Conservation (phyloP, 805 yeast genomes). For the Candida golubevii region DNA sequence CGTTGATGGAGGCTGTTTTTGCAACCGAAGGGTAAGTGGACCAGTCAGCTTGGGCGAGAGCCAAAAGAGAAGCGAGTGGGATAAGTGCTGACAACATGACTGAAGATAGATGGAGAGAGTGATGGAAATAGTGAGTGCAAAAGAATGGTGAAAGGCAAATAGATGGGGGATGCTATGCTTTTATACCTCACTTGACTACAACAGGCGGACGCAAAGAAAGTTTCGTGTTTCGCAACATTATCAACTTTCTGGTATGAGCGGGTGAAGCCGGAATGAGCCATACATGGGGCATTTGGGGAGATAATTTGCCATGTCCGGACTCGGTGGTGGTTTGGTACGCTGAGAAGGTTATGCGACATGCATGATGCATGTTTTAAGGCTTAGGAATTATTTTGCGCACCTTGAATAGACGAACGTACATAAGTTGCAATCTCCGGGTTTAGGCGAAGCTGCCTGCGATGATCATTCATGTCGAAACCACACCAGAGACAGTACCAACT, state of each 20-base stretch:
- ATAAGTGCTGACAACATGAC: conserved; percentile 14
- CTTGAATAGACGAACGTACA: too few species aligned
- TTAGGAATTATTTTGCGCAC: too few species aligned
- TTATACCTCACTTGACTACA: background rate
- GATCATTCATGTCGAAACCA: too few species aligned
- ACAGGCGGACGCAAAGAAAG: too few species aligned
- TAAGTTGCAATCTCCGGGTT: too few species aligned
- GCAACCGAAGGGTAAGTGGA: conserved; percentile 34
- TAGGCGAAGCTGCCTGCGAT: too few species aligned
- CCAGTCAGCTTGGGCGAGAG: conserved; percentile 19
- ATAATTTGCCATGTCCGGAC: background rate
- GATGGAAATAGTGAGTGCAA: background rate
- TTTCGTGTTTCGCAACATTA: too few species aligned
- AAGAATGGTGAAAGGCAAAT: background rate
- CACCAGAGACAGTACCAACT: too few species aligned
- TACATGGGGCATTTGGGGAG: too few species aligned
- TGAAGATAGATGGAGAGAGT: background rate
- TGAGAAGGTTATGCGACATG: conserved; percentile 2
- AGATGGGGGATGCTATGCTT: too few species aligned
- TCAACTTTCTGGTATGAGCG: too few species aligned
- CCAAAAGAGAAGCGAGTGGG: conserved; percentile 16
- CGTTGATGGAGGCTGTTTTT: conserved; percentile 38
- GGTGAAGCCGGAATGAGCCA: too few species aligned
- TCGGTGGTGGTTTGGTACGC: background rate
- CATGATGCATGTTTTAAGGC: conserved; percentile 1